phyloP scores from a whole-genome alignment of 768 basidiomycete species.

The Pleurotus tuber-regium region DNA sequence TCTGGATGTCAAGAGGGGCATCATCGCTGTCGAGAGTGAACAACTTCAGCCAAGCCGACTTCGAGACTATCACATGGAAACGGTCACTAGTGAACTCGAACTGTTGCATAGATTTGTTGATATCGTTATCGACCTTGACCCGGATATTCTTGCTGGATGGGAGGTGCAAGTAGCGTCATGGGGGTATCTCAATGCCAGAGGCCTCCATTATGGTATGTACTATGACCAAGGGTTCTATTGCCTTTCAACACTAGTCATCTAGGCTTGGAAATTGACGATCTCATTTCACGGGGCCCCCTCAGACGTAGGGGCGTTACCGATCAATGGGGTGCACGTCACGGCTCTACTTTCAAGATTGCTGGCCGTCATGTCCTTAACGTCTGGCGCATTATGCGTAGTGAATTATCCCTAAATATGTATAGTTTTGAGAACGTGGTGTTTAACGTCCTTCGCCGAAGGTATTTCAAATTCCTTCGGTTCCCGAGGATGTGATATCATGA shows the following conservation, averaged over 20 bases:
- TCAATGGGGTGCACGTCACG: slow-evolving; percentile 71
- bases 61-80: slow-evolving; percentile 44
- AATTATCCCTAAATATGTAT: slow-evolving; percentile 74
- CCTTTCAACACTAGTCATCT: slow-evolving; percentile 13
- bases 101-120: slow-evolving; percentile 78
- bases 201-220: slow-evolving; percentile 50
- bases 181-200: slow-evolving; percentile 84
- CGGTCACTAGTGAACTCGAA: slow-evolving; percentile 70
- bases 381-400: slow-evolving; percentile 90
- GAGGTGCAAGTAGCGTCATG: slow-evolving; percentile 86
- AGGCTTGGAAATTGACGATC: slow-evolving; percentile 74
- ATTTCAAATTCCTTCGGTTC: neutral
- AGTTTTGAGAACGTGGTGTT: slow-evolving; percentile 90
- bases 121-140: slow-evolving; percentile 73
- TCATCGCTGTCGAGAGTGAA: slow-evolving; percentile 48
- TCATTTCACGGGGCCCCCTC: slow-evolving; percentile 74
- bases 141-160: slow-evolving; percentile 92
- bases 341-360: slow-evolving; percentile 78
- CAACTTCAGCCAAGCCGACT: slow-evolving; percentile 39
- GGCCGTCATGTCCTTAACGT: slow-evolving; percentile 92
- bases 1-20: slow-evolving; percentile 36
- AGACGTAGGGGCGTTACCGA: slow-evolving; percentile 38
- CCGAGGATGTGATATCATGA: slow-evolving; percentile 8
- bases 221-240: slow-evolving; percentile 36
- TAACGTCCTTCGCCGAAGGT: slow-evolving; percentile 78